Base-by-base conservation (phyloP, 192 early-diverging fungal species). In the Linnemannia elongata region DNA sequence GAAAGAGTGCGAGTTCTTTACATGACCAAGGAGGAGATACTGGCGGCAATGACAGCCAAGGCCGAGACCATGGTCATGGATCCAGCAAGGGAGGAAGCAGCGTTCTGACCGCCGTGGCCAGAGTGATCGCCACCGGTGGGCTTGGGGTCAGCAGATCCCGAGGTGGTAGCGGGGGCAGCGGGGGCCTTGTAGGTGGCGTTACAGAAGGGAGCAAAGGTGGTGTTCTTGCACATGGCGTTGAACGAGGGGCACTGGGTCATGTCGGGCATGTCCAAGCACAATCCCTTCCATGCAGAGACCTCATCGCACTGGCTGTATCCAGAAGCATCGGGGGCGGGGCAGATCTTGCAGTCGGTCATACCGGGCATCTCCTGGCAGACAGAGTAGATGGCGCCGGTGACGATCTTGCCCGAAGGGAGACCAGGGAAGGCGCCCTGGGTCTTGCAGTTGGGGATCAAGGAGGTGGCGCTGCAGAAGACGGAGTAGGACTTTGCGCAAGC, bases 231-330 rank as follows among this genome's bases (percentile, higher is more conserved):
- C 85, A 87, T 87, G 42, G 73, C 33, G 68, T 87, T 87, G 80
- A 55, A 87, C 7, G 85, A 42, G 39, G 85, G 76, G 72, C 85
- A 87, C 66, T 87, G 79, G 9, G 52, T 75, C 85, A 87, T 87
- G 18, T 87, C 76, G 54, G 85, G 85, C 85, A 87, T 87, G 33
- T 81, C 80, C 27, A 87, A 27, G 71, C 85, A 87, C n/a, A 87
- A 55, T 33, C 76, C 79, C 76, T 87, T 81, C 79, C 75, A 81
- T 24, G 85, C 85, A 45, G 72, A 47, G 39, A 87, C 80, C 72
- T 87, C 85, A 27, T 87, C 85, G 33, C 85, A 87, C 5, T 78
- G 74, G 72, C 85, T 81, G 76, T 87, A 87, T 10, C 85, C 85
- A 41, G 83, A 60, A 30, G 79, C 85, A n/a, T 81, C 80, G 36